Evolutionary conservation across 2,329 filamentous ascomycete species (phyloP).

Genomic region (Alternaria rosae): DNA sequence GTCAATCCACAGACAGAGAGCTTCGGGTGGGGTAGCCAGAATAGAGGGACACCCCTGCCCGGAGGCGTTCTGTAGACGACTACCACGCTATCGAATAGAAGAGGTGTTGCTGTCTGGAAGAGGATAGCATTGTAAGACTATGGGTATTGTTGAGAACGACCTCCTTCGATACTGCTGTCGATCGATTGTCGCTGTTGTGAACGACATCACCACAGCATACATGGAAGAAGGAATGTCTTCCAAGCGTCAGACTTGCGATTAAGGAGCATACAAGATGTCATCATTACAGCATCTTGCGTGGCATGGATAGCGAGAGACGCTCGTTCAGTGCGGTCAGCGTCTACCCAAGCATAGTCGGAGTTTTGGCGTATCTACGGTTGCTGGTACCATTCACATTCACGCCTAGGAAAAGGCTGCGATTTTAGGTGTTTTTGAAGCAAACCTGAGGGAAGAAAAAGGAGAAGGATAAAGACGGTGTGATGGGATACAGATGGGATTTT

Average conservation of each 20-base stretch:
- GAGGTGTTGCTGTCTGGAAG: neutral
- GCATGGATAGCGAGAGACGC: neutral
- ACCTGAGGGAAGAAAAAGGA: neutral
- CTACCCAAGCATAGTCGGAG: neutral
- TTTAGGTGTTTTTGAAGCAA: neutral
- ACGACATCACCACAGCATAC: neutral
- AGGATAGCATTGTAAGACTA: slow-evolving; percentile 10
- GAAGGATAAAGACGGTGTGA: neutral
- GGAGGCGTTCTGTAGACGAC: slow-evolving; percentile 30
- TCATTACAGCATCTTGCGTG: neutral
- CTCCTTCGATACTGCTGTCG: neutral
- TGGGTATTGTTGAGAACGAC: neutral
- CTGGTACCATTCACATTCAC: slow-evolving; percentile 2
- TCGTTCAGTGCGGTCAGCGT: neutral
- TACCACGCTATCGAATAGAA: neutral
- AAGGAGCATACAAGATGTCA: neutral
- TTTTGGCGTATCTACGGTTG: neutral
- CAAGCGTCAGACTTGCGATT: neutral
- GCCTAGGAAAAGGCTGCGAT: neutral
- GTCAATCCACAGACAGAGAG: slow-evolving; percentile 28
- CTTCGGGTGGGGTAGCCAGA: slow-evolving; percentile 36
- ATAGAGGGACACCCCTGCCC: slow-evolving; percentile 33
- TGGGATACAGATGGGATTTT: neutral
- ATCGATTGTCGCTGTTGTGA: neutral
- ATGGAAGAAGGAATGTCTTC: neutral